Base-by-base conservation (phyloP, 2,329 filamentous ascomycete species). In the Hypocreales sp. region DNA sequence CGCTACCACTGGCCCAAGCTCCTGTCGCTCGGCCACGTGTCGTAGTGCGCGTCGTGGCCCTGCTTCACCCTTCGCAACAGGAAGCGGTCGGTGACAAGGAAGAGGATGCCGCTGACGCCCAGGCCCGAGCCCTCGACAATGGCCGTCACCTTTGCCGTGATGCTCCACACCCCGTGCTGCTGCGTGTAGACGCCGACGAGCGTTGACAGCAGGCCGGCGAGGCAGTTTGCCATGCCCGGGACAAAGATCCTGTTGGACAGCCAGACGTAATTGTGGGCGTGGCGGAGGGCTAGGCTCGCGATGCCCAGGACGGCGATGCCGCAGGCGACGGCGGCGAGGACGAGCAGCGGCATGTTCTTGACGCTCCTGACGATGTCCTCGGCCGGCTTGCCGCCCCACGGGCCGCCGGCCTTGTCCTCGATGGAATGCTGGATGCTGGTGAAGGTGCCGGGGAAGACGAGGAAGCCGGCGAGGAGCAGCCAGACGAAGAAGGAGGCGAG, bases 391-490 rank as follows among this genome's bases (percentile, higher is more conserved):
- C 32, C 34, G 5, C 27, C 30, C 20, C 34, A 36, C 15, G 28
- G 31, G 8, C 30, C 13, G 11, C 33, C 26, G 12, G 37, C 31
- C 9, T 38, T 34, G 22, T 31, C 31, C 19, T 40, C 40, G 26
- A 46, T 33, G 16, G 37, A 40, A 20, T 36, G 35, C 15, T 40
- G 31, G 24, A 60, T 43, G 18, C 48, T 56, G 20, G 56, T 64
- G 38, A 67, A 69, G 1, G 60, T 65, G 5, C 58, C 61, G 0
- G 63, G 62, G 20, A 65, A 55, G 22, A 67, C 50, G 11, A 68
- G 48, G 46, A 66, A 69, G 16, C 63, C 63, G 0, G 58, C 58
- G 2, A 69, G 53, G 3, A 69, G 50, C 24, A 64, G 48, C 60
- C 57, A 69, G 23, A 46, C 43, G 30, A 44, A 44, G 29, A 40